Percentiles rank a stretch among this genome's conserved stretches.
Evolutionary conservation across 2,329 filamentous ascomycete species (phyloP).

Genomic region (Trichoderma arundinaceum): DNA sequence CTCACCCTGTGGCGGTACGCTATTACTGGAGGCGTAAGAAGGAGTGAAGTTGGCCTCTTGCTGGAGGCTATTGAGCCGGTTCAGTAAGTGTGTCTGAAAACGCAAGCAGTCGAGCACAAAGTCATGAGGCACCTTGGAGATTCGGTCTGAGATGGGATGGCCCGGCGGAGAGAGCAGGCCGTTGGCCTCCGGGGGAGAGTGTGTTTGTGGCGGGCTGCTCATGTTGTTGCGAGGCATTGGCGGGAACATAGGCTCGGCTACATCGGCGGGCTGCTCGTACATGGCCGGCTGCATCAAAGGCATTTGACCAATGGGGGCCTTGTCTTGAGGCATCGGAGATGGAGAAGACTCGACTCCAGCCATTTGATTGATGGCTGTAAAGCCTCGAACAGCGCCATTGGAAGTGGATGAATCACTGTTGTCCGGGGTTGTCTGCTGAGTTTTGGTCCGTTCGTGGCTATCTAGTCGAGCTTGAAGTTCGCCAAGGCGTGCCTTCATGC

Average conservation of each 20-base stretch:
- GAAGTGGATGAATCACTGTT: slow-evolving; percentile 12
- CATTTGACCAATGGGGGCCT: slow-evolving; percentile 15
- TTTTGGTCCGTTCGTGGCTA: slow-evolving; percentile 37
- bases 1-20: slow-evolving; percentile 21
- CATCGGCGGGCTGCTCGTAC: slow-evolving; percentile 33
- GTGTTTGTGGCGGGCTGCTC: slow-evolving; percentile 35
- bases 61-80: slow-evolving; percentile 35
- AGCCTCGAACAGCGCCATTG: slow-evolving; percentile 3
- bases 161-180: slow-evolving; percentile 35
- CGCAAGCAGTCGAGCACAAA: slow-evolving; percentile 39
- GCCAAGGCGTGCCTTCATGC: slow-evolving; percentile 43
- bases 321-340: slow-evolving; percentile 32
- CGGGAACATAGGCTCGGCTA: slow-evolving; percentile 31
- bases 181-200: slow-evolving; percentile 32
- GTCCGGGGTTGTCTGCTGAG: slow-evolving; percentile 22
- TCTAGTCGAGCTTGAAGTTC: slow-evolving; percentile 42
- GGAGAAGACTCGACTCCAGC: slow-evolving; percentile 21
- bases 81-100: slow-evolving; percentile 38
- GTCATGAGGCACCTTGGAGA: slow-evolving; percentile 33
- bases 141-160: slow-evolving; percentile 26
- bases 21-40: slow-evolving; percentile 23
- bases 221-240: slow-evolving; percentile 32
- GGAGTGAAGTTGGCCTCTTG: slow-evolving; percentile 31
- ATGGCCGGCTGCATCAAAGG: slow-evolving; percentile 30
- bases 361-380: slow-evolving; percentile 18